Evolutionary conservation across 2,329 filamentous ascomycete species (phyloP).

Genomic region (Monilinia aucupariae): DNA sequence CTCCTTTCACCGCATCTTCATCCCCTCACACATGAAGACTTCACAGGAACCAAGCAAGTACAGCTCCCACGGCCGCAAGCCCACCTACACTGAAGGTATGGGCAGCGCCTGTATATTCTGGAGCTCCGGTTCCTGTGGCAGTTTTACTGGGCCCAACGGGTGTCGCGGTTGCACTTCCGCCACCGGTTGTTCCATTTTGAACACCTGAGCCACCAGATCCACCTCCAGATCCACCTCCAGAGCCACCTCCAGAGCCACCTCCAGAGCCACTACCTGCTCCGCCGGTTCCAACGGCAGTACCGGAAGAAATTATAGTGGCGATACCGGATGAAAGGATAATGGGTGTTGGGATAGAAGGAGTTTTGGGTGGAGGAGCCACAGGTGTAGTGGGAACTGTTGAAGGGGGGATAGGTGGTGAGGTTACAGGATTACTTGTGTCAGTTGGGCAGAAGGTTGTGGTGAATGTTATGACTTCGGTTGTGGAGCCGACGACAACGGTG

Average conservation of each 20-base stretch:
- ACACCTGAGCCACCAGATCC: neutral
- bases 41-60: neutral
- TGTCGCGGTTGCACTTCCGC: slow-evolving; percentile 15
- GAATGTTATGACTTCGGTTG: slow-evolving; percentile 21
- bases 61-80: neutral
- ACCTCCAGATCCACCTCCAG: neutral
- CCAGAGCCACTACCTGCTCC: slow-evolving; percentile 5
- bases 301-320: neutral
- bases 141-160: slow-evolving; percentile 19
- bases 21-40: neutral
- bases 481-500: slow-evolving; percentile 16
- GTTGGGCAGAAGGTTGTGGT: slow-evolving; percentile 15
- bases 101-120: slow-evolving; percentile 10
- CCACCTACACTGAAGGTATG: neutral
- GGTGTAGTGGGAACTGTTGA: slow-evolving; percentile 4
- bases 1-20: neutral
- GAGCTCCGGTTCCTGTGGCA: slow-evolving; percentile 1
- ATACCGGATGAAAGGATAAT: neutral
- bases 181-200: slow-evolving; percentile 7
- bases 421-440: slow-evolving; percentile 1
- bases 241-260: neutral
- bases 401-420: slow-evolving; percentile 15
- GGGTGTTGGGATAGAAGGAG: slow-evolving; percentile 18
- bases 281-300: slow-evolving; percentile 10
- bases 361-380: slow-evolving; percentile 16